Conservation (phyloP, 129 eudicot genomes). For the Artemisia tridentata region DNA sequence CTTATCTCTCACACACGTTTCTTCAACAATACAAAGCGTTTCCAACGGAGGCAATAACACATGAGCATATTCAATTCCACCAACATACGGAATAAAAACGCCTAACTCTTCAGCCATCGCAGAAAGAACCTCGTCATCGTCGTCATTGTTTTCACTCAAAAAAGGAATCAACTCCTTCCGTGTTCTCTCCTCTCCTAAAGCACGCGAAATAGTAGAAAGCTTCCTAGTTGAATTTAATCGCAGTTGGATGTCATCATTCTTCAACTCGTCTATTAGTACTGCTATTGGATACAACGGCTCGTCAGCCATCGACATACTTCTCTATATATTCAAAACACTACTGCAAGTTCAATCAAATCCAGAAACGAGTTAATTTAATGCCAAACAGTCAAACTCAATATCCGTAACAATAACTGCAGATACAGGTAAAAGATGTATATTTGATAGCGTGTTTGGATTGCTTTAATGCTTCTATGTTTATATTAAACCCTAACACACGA, state of each 20-base stretch:
- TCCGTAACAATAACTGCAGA: no score
- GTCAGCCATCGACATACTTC: conserved; percentile 78
- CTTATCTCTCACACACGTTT: conserved; percentile 94
- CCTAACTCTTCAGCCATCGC: conserved; percentile 99
- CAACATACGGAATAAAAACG: conserved; percentile 95
- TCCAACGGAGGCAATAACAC: conserved; percentile 90
- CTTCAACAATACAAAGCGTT: conserved; percentile 97
- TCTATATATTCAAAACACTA: conserved; percentile 13
- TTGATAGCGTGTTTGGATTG: no score
- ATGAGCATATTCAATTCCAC: conserved; percentile 95
- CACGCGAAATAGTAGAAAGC: conserved; percentile 94
- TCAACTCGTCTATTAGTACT: conserved; percentile 88
- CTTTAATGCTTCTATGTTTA: no score
- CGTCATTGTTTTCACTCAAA: conserved; percentile 92
- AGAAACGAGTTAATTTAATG: no score
- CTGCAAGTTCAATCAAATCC: conserved; percentile 21
- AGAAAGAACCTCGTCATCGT: conserved; percentile 96
- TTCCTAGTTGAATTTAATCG: conserved; percentile 88
- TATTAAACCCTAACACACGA: no score
- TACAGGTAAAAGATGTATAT: no score
- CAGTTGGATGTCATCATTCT: conserved; percentile 91
- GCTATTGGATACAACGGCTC: conserved; percentile 99
- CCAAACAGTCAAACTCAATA: no score
- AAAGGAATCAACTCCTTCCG: conserved; percentile 90
- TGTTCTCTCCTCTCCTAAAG: conserved; percentile 94